Percentiles rank a stretch among this genome's conserved stretches.
These are phyloP conservation scores for Leucoagaricus sp. DNA, from an alignment of 1,284 basidiomycete genomes.

Conservation along the genomic window DNA sequence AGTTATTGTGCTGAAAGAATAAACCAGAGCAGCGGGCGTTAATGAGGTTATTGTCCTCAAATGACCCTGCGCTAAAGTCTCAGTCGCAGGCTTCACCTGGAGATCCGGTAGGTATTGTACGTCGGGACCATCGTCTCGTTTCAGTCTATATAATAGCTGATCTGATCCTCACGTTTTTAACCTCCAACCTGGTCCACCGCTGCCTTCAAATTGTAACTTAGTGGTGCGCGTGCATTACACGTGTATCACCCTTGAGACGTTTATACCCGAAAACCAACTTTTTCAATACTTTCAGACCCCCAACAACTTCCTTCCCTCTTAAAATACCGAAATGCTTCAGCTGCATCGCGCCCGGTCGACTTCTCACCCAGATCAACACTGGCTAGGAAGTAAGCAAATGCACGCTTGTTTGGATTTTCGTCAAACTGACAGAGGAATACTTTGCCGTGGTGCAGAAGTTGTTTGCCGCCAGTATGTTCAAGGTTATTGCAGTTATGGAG, in stretches of 20 bases:
- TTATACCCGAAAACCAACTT: conserved; percentile 9
- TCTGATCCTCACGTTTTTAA: background rate
- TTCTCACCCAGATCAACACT: conserved; percentile 6
- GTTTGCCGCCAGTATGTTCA: conserved; percentile 15
- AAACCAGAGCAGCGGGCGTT: background rate
- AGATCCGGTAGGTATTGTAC: too few species aligned
- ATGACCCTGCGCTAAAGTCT: background rate
- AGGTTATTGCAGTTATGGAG: conserved; percentile 13
- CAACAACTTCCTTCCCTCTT: background rate
- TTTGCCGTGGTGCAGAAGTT: background rate
- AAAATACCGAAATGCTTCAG: background rate
- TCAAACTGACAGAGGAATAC: background rate
- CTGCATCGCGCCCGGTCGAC: background rate
- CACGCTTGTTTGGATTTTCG: background rate
- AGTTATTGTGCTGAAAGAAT: background rate
- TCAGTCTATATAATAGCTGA: background rate
- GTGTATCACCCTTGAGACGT: conserved; percentile 16
- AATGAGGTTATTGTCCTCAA: background rate
- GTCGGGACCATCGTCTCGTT: too few species aligned
- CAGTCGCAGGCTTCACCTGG: too few species aligned
- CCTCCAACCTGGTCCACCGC: conserved; percentile 2
- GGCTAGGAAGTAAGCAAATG: conserved; percentile 9
- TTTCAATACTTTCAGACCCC: conserved; percentile 7
- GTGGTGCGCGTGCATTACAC: conserved; percentile 16
- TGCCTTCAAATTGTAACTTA: conserved; percentile 13